Base-by-base conservation (phyloP, 2,329 filamentous ascomycete species). In the Fusarium sp. region DNA sequence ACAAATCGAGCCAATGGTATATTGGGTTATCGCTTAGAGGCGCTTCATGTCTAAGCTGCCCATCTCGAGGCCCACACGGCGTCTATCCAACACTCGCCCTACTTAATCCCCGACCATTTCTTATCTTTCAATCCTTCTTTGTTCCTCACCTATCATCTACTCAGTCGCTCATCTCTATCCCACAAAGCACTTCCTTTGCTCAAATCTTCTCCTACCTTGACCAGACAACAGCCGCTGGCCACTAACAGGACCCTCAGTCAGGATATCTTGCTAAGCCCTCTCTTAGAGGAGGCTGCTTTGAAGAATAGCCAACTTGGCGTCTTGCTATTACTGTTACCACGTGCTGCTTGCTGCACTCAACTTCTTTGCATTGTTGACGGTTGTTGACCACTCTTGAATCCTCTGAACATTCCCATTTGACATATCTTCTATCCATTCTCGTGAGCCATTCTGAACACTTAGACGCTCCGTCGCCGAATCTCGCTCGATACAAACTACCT, bases 231-330 rank as follows among this genome's bases (percentile, higher is more conserved):
- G 52, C 59, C 43, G 37, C 53, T 62, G 67, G 58, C 67, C 62
- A 69, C 65, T 65, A 56, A 70, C 60, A 68, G 53, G 58, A 66
- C 60, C 56, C 60, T 63, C 48, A 37, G 57, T 70, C 58, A 72
- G 70, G 61, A 70, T 60, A 57, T 70, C 71, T 72, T 69, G 56
- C 70, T 56, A 69, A 60, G 63, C 46, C 59, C 52, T 63, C 67
- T 65, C 57, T 60, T 41, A 20, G 39, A 46, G 51, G 62, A 66
- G 69, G 53, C 36, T 61, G 67, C 70, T 69, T 60, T 54, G 70
- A 70, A 74, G 70, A 73, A 69, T 43, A 67, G 57, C 71, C 63
- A 69, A 55, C 61, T 71, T 54, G 36, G 55, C 58, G 71, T 71
- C 66, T 73, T 74, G 67, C 66, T 69, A 56, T 66, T 70, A 56